Conservation (phyloP, 345 rosid genomes). For the Citrus mangshanensis region DNA sequence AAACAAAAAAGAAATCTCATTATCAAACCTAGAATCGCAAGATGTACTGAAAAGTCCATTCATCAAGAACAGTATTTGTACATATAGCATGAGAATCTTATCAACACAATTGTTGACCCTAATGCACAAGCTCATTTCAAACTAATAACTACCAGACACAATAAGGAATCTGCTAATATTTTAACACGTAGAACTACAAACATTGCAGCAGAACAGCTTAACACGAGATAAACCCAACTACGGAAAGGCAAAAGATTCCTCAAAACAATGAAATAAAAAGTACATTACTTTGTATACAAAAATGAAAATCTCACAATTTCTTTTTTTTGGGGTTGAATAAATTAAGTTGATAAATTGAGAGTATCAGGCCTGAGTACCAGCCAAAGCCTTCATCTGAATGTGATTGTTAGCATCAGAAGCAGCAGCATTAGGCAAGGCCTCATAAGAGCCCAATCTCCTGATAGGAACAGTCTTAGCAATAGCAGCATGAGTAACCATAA, state of each 20-base stretch:
- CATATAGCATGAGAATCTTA: neutral
- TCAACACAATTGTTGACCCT: neutral
- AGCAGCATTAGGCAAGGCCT: conserved; percentile 58
- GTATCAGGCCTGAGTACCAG: conserved; percentile 74
- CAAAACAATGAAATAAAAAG: neutral
- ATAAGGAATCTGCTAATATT: neutral
- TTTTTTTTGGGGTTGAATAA: neutral
- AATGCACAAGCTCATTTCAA: neutral
- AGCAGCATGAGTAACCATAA: conserved; percentile 55
- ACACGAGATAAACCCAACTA: neutral
- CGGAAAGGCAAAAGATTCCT: neutral
- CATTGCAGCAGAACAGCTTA: neutral
- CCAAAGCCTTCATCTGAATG: conserved; percentile 83
- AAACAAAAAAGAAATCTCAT: neutral
- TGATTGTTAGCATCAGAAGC: conserved; percentile 38
- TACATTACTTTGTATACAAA: conserved; percentile 2
- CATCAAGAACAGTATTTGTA: neutral
- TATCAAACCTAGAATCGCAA: neutral
- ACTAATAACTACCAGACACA: neutral
- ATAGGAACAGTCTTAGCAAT: conserved; percentile 46
- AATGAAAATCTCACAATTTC: neutral
- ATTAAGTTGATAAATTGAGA: neutral
- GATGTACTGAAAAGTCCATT: neutral
- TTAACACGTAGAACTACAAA: neutral
- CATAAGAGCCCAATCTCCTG: conserved; percentile 70